These are phyloP conservation scores for Pistacia atlantica DNA, from an alignment of 345 rosid species.

Conservation along the genomic window DNA sequence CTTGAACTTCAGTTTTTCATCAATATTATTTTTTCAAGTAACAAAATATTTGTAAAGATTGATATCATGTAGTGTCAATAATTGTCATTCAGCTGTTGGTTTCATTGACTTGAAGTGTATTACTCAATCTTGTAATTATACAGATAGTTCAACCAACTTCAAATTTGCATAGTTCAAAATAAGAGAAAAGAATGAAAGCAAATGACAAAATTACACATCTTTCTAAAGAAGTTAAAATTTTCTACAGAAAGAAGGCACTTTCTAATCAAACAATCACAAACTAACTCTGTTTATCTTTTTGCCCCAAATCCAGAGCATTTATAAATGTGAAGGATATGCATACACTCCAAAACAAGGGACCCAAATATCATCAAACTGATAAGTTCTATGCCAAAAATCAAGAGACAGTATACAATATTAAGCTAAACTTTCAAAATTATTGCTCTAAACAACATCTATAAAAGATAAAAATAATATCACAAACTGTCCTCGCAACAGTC, in stretches of 20 bases:
- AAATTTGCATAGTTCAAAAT: not conserved
- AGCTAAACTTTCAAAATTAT: constrained; percentile 18
- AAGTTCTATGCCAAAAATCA: constrained; percentile 7
- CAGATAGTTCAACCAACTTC: not conserved
- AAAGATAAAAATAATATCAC: constrained; percentile 19
- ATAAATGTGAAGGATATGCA: constrained; percentile 29
- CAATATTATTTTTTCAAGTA: constrained; percentile 23
- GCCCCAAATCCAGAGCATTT: constrained; percentile 20
- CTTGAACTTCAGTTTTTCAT: constrained; percentile 15
- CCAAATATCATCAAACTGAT: constrained; percentile 10
- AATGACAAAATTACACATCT: not conserved
- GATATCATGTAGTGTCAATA: constrained; percentile 21
- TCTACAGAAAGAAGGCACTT: not conserved
- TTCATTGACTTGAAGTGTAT: constrained; percentile 1
- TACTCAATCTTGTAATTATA: not conserved
- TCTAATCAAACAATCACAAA: not conserved
- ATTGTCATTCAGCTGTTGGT: constrained; percentile 16
- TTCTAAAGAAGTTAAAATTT: not conserved
- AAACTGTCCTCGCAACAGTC: constrained; percentile 15
- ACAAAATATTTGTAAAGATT: constrained; percentile 39
- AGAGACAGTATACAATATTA: not conserved
- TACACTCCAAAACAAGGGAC: constrained; percentile 13
- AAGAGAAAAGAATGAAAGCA: not conserved
- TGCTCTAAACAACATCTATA: constrained; percentile 13
- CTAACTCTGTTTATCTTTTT: constrained; percentile 15